These are phyloP conservation scores for Hortiboletus flavorubellus DNA, from an alignment of 768 basidiomycete genomes.

Conservation along the genomic window DNA sequence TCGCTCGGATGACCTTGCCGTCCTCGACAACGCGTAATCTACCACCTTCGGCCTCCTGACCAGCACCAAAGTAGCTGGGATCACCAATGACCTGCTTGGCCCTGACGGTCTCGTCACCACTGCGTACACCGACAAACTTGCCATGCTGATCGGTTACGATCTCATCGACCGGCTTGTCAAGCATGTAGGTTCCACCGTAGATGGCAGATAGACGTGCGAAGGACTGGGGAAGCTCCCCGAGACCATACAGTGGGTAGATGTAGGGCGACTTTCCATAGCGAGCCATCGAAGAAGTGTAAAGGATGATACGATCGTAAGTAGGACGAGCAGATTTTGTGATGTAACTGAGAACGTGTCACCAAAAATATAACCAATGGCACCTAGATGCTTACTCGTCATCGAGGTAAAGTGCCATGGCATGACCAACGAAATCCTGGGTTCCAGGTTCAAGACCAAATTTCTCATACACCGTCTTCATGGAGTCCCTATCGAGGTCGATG, in stretches of 20 bases:
- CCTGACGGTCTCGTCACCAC: constrained; percentile 87
- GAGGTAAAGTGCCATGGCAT: constrained; percentile 97
- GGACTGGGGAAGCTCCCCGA: constrained; percentile 97
- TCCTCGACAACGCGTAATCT: constrained; percentile 89
- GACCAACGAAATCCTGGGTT: constrained; percentile 98
- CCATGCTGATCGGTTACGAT: constrained; percentile 85
- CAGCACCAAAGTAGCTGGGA: constrained; percentile 93
- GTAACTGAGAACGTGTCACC: constrained; percentile 55
- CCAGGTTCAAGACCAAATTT: constrained; percentile 97
- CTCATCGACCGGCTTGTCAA: constrained; percentile 90
- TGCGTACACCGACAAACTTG: constrained; percentile 90
- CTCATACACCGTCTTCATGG: constrained; percentile 93
- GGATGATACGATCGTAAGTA: constrained; percentile 90
- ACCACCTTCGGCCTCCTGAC: constrained; percentile 58
- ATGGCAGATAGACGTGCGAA: constrained; percentile 98
- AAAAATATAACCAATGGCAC: not conserved
- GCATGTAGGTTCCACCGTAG: constrained; percentile 99
- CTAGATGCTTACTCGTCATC: constrained; percentile 81
- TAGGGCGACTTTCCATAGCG: constrained; percentile 99
- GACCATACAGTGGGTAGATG: constrained; percentile 98
- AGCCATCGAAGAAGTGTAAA: constrained; percentile 98
- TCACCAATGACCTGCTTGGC: constrained; percentile 98
- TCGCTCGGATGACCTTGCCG: constrained; percentile 92
- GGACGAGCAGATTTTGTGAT: constrained; percentile 88
- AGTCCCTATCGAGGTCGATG: constrained; percentile 82